Percentiles rank a stretch among this genome's conserved stretches.
phyloP scores from a whole-genome alignment of 352 stramenopile species.

The Phytophthora tubulina region DNA sequence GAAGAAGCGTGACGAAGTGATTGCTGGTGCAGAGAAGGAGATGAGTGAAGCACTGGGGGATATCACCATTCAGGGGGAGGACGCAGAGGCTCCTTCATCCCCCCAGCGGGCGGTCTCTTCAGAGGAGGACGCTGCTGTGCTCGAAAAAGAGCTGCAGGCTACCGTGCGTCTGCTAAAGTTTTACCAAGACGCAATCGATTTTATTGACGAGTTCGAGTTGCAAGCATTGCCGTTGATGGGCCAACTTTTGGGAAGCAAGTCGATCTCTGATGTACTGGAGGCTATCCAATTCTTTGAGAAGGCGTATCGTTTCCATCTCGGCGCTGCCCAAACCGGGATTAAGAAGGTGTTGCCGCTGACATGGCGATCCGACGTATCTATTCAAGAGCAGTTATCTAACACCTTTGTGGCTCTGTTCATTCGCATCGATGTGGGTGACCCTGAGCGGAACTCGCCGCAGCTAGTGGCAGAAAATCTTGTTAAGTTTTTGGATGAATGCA shows the following conservation, averaged over 20 bases:
- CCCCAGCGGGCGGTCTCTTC: conserved; percentile 24
- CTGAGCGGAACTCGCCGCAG: conserved; percentile 51
- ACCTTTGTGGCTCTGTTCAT: conserved; percentile 84
- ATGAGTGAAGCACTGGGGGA: conserved; percentile 63
- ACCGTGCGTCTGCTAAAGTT: conserved; percentile 92
- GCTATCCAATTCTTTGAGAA: conserved; percentile 95
- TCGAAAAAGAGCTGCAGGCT: conserved; percentile 78
- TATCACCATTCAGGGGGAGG: conserved; percentile 27
- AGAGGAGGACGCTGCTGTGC: conserved; percentile 51
- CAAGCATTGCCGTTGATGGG: conserved; percentile 79
- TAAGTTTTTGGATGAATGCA: conserved; percentile 81
- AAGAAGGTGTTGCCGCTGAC: conserved; percentile 93
- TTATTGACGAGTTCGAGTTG: conserved; percentile 93
- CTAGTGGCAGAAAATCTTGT: conserved; percentile 73
- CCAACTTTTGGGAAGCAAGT: conserved; percentile 91
- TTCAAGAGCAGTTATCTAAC: conserved; percentile 92
- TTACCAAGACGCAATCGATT: conserved; percentile 91
- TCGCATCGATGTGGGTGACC: conserved; percentile 54
- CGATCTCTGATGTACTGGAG: conserved; percentile 93
- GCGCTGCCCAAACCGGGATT: conserved; percentile 91
- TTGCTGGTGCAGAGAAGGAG: conserved; percentile 82
- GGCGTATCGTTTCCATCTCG: conserved; percentile 91
- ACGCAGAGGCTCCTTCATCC: neutral
- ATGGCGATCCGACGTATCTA: conserved; percentile 89
- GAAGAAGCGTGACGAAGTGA: conserved; percentile 76